Evolutionary conservation across 441 rosid species (phyloP).

Genomic region (California macrophylla): DNA sequence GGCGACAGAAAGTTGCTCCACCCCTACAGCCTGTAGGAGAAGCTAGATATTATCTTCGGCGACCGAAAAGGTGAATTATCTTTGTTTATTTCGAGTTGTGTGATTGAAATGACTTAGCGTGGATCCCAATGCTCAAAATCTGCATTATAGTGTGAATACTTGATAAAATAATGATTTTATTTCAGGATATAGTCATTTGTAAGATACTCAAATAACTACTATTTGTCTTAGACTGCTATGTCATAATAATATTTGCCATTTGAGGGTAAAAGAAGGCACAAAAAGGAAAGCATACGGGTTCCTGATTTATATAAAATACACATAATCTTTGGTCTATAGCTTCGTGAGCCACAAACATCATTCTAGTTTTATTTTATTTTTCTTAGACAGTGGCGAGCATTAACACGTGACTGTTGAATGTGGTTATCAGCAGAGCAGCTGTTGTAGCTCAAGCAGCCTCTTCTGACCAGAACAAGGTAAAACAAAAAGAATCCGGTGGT

Average conservation of each 20-base stretch:
- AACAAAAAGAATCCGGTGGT: constrained; percentile 28
- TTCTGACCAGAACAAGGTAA: constrained; percentile 27
- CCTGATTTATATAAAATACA: not conserved
- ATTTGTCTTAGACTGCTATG: not conserved
- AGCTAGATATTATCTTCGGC: constrained; percentile 65
- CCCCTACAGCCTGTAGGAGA: constrained; percentile 31
- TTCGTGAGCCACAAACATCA: not conserved
- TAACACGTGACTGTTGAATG: constrained; percentile 15
- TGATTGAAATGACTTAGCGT: not conserved
- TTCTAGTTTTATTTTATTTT: not conserved
- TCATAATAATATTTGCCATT: not conserved
- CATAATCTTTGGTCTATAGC: not conserved
- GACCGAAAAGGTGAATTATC: constrained; percentile 45
- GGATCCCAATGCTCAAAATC: not conserved
- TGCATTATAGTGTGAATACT: not conserved
- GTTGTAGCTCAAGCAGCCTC: constrained; percentile 22
- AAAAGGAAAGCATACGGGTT: not conserved
- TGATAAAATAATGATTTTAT: not conserved
- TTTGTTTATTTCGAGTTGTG: not conserved
- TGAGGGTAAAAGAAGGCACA: not conserved
- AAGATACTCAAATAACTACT: not conserved
- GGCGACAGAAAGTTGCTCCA: constrained; percentile 46
- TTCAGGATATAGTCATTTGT: not conserved
- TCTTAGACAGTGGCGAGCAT: not conserved
- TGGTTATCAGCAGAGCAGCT: constrained; percentile 33